Conservation (phyloP, 2,329 filamentous ascomycete genomes). For the Colletotrichum sp. region DNA sequence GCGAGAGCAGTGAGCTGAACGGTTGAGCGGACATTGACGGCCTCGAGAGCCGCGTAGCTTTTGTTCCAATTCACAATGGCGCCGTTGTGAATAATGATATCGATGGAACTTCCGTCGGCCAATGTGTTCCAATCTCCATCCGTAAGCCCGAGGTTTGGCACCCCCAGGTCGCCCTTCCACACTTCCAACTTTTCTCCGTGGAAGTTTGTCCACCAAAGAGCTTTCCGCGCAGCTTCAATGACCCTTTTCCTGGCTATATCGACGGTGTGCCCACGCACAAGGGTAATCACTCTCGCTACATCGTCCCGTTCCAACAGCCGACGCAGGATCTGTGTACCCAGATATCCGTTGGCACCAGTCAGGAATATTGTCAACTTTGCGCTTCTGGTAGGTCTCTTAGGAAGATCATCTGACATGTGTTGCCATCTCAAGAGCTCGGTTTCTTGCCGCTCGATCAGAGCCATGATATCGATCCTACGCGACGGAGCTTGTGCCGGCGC, state of each 20-base stretch:
- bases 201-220: conserved; percentile 4
- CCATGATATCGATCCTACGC: not conserved
- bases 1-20: not conserved
- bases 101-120: not conserved
- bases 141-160: not conserved
- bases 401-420: not conserved
- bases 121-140: not conserved
- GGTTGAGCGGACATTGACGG: not conserved
- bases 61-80: conserved; percentile 12
- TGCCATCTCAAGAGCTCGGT: not conserved
- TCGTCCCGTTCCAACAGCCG: not conserved
- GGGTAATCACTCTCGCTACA: not conserved
- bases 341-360: not conserved
- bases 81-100: not conserved
- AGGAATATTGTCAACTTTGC: not conserved
- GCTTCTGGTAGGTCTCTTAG: not conserved
- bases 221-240: not conserved
- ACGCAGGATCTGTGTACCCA: conserved; percentile 8
- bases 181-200: not conserved
- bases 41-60: not conserved
- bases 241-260: not conserved
- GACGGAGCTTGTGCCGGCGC: accelerated
- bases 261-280: not conserved
- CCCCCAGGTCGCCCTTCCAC: not conserved
- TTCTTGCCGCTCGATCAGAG: not conserved